Evolutionary conservation across 2,329 filamentous ascomycete species (phyloP).

Genomic region (Penicillium capsulatum): DNA sequence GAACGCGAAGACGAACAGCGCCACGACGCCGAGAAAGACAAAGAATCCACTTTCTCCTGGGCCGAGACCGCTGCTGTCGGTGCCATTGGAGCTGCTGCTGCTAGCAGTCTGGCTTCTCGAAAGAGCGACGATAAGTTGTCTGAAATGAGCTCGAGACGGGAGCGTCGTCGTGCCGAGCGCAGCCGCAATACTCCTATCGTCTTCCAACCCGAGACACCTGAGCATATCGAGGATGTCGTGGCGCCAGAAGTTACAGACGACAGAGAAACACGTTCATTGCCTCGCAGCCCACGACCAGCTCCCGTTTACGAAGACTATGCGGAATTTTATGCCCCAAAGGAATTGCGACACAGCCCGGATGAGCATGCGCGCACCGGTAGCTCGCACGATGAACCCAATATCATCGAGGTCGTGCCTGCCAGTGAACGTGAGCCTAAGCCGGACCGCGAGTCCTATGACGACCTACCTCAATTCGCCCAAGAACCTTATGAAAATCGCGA

Average conservation of each 20-base stretch:
- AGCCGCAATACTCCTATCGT: conserved; percentile 23
- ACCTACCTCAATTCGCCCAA: conserved; percentile 16
- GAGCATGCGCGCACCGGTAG: conserved; percentile 26
- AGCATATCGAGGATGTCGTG: conserved; percentile 18
- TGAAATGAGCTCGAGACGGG: conserved; percentile 18
- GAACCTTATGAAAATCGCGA: conserved; percentile 19
- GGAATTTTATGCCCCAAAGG: conserved; percentile 41
- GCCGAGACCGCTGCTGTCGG: conserved; percentile 46
- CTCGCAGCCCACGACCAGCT: conserved; percentile 28
- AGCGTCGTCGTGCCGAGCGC: conserved; percentile 35
- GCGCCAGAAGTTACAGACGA: conserved; percentile 9
- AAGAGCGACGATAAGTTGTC: conserved; percentile 27
- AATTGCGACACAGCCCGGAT: conserved; percentile 38
- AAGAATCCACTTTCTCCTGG: conserved; percentile 27
- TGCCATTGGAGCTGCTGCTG: conserved; percentile 48
- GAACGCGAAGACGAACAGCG: conserved; percentile 18
- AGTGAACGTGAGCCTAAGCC: conserved; percentile 20
- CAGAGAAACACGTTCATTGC: conserved; percentile 28
- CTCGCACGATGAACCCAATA: conserved; percentile 24
- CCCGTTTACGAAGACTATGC: conserved; percentile 42
- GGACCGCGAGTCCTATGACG: conserved; percentile 11
- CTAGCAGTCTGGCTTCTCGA: conserved; percentile 38
- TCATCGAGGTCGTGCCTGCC: conserved; percentile 32
- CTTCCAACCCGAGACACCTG: conserved; percentile 20
- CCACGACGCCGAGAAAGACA: conserved; percentile 25